phyloP scores from a whole-genome alignment of 1,139 yeast genomes.

The Geotrichum reessii region DNA sequence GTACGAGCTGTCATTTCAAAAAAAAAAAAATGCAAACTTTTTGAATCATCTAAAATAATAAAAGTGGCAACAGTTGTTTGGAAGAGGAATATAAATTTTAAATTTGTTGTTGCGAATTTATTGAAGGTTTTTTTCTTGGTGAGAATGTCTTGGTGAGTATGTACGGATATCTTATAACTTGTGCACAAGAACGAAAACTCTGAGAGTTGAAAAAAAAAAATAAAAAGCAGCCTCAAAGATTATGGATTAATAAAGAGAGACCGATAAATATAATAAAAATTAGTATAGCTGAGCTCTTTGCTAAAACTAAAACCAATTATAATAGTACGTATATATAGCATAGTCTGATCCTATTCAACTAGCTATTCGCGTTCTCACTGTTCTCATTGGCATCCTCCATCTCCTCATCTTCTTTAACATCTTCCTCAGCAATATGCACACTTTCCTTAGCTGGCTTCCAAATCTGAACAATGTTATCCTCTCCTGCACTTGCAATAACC shows the following conservation, averaged over 20 bases:
- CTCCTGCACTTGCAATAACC: conserved; percentile 75
- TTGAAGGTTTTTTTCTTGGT: no score
- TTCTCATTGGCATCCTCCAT: conserved; percentile 22
- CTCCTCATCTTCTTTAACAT: conserved; percentile 38
- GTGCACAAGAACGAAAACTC: no score
- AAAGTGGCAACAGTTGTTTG: no score
- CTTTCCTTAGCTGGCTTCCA: conserved; percentile 51
- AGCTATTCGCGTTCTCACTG: conserved; percentile 6
- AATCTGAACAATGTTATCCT: conserved; percentile 80
- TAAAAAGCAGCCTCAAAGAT: no score
- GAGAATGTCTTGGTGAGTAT: no score
- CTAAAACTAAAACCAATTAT: neutral
- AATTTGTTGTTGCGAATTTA: no score
- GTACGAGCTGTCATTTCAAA: no score
- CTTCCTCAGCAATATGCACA: conserved; percentile 36
- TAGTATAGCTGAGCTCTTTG: neutral
- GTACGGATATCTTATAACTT: no score
- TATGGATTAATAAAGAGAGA: neutral
- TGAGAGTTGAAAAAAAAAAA: no score
- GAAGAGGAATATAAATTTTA: no score
- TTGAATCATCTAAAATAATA: no score
- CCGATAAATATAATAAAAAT: neutral
- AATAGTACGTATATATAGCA: neutral
- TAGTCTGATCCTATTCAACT: neutral
- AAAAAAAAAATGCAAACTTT: no score